These are phyloP conservation scores for Hepatocystis sp. DNA, from an alignment of 169 alveolate genomes.

Conservation along the genomic window DNA sequence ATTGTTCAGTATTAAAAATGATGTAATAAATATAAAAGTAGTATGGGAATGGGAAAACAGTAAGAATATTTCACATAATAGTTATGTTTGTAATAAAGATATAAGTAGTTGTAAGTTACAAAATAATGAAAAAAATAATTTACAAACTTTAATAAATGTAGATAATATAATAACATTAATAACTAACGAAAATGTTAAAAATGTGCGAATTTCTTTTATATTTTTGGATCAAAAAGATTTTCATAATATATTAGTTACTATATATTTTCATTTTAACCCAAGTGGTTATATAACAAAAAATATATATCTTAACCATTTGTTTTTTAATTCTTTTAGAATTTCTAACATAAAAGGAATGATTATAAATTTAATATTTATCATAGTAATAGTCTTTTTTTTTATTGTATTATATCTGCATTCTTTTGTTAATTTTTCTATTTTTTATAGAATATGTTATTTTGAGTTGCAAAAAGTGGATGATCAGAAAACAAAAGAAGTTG, in stretches of 20 bases:
- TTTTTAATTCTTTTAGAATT: conserved; percentile 56
- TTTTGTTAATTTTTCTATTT: conserved; percentile 26
- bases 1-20: neutral
- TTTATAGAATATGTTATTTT: conserved; percentile 17
- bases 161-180: conserved; percentile 6
- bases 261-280: conserved; percentile 31
- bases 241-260: conserved; percentile 31
- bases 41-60: neutral
- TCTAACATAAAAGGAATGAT: conserved; percentile 34
- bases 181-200: conserved; percentile 33
- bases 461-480: no score
- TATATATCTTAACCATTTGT: conserved; percentile 61
- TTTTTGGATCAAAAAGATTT: conserved; percentile 31
- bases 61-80: neutral
- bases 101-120: neutral
- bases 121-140: no score
- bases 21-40: no score
- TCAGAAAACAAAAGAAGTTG: no score
- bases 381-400: conserved; percentile 12
- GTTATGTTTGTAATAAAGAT: neutral
- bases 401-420: conserved; percentile 16
- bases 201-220: conserved; percentile 49
- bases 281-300: conserved; percentile 60
- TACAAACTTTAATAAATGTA: neutral
- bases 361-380: conserved; percentile 26